A percentile compares a stretch with the other conserved stretches of the same genome.
Conservation (phyloP, 2,329 filamentous ascomycete genomes). For the Neopestalotiopsis clavispora region DNA sequence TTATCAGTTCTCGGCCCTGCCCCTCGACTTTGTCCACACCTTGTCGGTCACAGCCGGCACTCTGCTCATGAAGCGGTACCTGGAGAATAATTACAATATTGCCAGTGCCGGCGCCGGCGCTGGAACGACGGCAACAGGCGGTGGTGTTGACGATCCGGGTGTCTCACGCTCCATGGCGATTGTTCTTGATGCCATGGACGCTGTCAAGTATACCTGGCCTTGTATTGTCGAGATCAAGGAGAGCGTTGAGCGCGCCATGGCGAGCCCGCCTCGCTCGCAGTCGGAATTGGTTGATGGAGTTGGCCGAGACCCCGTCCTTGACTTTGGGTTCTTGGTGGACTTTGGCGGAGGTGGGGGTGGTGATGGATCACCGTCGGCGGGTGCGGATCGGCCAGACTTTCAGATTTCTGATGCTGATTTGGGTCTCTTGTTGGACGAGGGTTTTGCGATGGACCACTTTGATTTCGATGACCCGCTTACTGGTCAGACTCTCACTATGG, state of each 20-base stretch:
- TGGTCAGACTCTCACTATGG: background rate
- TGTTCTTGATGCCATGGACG: conserved; percentile 53
- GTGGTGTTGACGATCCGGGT: no score
- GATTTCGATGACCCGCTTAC: conserved; percentile 4
- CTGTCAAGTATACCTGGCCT: conserved; percentile 56
- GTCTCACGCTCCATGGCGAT: conserved; percentile 54
- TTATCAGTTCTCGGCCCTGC: conserved; percentile 48
- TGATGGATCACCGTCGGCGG: background rate
- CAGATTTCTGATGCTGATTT: conserved; percentile 19
- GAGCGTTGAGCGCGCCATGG: conserved; percentile 31
- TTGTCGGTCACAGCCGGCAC: conserved; percentile 51
- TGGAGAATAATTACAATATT: conserved; percentile 34
- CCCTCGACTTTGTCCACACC: conserved; percentile 37
- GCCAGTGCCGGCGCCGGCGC: conserved; percentile 22
- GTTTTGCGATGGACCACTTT: conserved; percentile 16
- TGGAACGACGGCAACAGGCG: conserved; percentile 43
- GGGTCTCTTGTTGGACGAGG: conserved; percentile 15
- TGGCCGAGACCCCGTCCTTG: conserved; percentile 26
- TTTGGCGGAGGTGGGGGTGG: conserved; percentile 3
- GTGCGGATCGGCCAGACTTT: conserved; percentile 1
- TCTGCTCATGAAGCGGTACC: conserved; percentile 50
- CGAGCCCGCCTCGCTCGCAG: conserved; percentile 16
- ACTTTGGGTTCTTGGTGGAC: conserved; percentile 29
- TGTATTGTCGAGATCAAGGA: conserved; percentile 49
- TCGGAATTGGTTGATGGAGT: background rate